Evolutionary conservation across 2,329 filamentous ascomycete species (phyloP).

Genomic region (Daldinia sp.): DNA sequence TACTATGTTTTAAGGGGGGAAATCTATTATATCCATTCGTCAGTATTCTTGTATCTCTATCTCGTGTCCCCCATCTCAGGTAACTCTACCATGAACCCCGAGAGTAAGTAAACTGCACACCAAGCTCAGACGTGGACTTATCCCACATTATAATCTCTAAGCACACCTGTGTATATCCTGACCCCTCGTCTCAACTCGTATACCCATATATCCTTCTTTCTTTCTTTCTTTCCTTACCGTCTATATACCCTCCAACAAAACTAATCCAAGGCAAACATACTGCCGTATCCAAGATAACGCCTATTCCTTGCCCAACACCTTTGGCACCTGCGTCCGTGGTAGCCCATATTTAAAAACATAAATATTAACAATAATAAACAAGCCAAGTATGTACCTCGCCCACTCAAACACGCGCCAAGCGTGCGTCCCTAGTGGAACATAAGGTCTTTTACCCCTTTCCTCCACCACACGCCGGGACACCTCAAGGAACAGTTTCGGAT

Average conservation of each 20-base stretch:
- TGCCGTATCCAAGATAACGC: neutral
- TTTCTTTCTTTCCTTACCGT: neutral
- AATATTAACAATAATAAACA: conserved; percentile 16
- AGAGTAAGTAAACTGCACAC: neutral
- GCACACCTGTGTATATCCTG: neutral
- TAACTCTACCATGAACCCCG: neutral
- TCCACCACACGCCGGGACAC: conserved; percentile 56
- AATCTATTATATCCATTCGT: neutral
- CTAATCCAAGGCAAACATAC: neutral
- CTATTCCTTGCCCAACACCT: conserved; percentile 3
- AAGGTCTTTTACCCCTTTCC: neutral
- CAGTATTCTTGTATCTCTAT: neutral
- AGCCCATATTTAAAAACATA: conserved; percentile 33
- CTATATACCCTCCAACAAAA: neutral
- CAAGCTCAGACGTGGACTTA: neutral
- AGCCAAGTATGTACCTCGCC: conserved; percentile 26
- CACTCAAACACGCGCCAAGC: conserved; percentile 3
- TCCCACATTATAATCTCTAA: neutral
- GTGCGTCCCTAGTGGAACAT: neutral
- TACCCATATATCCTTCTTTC: neutral
- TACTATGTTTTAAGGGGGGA: neutral
- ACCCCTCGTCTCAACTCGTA: neutral
- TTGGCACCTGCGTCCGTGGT: conserved; percentile 31
- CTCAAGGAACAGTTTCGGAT: conserved; percentile 73
- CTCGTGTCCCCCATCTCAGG: neutral